Conservation (phyloP, 2,329 filamentous ascomycete genomes). For the Grosmannia huntii region DNA sequence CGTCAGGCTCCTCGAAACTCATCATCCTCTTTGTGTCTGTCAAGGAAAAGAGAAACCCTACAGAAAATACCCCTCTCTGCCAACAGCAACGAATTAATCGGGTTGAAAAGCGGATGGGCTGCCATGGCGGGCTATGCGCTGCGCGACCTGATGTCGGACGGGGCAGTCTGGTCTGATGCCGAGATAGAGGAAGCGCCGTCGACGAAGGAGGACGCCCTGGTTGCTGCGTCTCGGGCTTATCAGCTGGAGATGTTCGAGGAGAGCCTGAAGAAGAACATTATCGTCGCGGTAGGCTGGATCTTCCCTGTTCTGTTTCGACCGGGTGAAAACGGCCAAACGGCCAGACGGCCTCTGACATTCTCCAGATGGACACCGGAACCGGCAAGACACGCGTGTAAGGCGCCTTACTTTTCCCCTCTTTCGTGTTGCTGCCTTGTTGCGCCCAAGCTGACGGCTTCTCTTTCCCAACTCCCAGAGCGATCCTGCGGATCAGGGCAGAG, state of each 20-base stretch:
- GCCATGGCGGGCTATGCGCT: neutral
- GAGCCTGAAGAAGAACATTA: slow-evolving; percentile 56
- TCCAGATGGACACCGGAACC: slow-evolving; percentile 66
- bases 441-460: neutral
- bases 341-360: neutral
- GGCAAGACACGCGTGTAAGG: slow-evolving; percentile 67
- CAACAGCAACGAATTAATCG: too few species aligned
- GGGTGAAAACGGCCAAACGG: neutral
- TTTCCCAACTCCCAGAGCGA: slow-evolving; percentile 34
- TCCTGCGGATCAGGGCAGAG: slow-evolving; percentile 54
- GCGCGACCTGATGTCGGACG: neutral
- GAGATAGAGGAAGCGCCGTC: neutral
- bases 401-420: neutral
- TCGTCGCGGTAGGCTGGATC: slow-evolving; percentile 45
- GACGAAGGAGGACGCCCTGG: neutral
- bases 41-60: too few species aligned
- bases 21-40: too few species aligned
- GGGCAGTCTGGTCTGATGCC: neutral
- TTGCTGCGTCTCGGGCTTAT: slow-evolving; percentile 36
- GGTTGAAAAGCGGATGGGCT: neutral
- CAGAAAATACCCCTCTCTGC: too few species aligned
- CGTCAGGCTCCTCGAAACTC: too few species aligned
- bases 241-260: slow-evolving; percentile 65
- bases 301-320: neutral
- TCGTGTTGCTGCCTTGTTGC: neutral